Evolutionary conservation across 2,329 filamentous ascomycete species (phyloP), one percentile per base, ranked within the genome.

Genomic region (Coniochaeta pulveracea): DNA sequence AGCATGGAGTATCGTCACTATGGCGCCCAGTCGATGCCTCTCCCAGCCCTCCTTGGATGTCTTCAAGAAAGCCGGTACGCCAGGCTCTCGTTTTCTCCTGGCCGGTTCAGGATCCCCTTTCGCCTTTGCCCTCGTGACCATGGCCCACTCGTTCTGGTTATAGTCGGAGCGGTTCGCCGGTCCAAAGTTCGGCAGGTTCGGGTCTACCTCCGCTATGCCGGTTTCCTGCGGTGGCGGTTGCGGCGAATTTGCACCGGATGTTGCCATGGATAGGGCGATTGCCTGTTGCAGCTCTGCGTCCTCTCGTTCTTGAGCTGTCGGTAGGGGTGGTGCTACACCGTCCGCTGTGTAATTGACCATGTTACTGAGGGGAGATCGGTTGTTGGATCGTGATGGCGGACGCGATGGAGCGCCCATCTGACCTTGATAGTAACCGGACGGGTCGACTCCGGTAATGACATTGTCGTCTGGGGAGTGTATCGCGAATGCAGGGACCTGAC

Each of bases 321-420:
- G 52, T n/a, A n/a, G n/a, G 4, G 44, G 17, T 8, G 22, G 6
- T 38, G 18, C 38, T 40, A 45, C 26, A 25, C 28, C 28, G 34
- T 54, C 51, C 17, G 57, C 52, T 36, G 57, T 57, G 56, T 65
- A 64, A 34, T 72, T 64, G 42, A 63, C 54, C 40, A 69, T 54
- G 43, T 56, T 67, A 49, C 64, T 60, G 37, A 76, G 49, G 7
- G 74, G 72, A 21, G 74, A 77, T 45, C 61, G 63, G 41, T 66
- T 66, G 38, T 68, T 69, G 27, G 66, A 60, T 50, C 73, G 59
- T 15, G 75, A 79, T 2, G 75, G 75, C n/a, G 75, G 75, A 36
- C 74, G 63, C 12, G 75, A 76, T 0, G 71, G 69, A 5, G 68
- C 65, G 18, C 56, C 58, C 7, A 54, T 52, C 21, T 55, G 56